These are phyloP conservation scores for Fusarium tanahbumbuense DNA, from an alignment of 2,329 filamentous ascomycete genomes.

Conservation along the genomic window DNA sequence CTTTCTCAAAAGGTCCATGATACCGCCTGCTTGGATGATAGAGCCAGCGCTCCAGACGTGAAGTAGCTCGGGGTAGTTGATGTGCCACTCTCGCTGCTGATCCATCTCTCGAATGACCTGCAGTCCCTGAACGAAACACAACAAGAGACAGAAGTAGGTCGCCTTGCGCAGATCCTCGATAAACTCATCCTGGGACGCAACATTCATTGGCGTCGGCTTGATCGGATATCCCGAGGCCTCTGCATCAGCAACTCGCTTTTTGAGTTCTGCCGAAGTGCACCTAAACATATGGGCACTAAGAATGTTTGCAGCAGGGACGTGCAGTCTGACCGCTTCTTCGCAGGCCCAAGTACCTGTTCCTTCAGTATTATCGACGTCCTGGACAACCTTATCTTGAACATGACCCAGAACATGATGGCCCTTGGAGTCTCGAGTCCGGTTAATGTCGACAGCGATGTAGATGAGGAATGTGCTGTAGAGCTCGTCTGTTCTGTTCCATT, in stretches of 20 bases:
- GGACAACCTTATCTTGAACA: not conserved
- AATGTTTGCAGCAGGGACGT: not conserved
- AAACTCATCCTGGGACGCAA: fast-evolving
- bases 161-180: not conserved
- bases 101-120: constrained; percentile 4
- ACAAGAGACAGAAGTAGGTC: not conserved
- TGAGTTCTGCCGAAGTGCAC: not conserved
- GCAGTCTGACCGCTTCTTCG: constrained; percentile 7
- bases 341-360: constrained; percentile 9
- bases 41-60: constrained; percentile 1
- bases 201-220: not conserved
- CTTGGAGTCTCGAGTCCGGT: not conserved
- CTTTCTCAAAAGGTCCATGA: not conserved
- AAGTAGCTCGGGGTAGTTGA: not conserved
- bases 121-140: constrained; percentile 2
- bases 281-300: constrained; percentile 7
- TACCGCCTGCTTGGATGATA: not conserved
- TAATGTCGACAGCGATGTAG: not conserved
- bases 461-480: not conserved
- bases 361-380: not conserved
- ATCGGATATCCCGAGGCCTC: not conserved
- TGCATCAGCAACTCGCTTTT: not conserved
- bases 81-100: not conserved
- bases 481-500: not conserved
- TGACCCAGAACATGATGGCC: not conserved